Evolutionary conservation across 2,329 filamentous ascomycete species (phyloP).

Genomic region (Ceratocystis destructans): DNA sequence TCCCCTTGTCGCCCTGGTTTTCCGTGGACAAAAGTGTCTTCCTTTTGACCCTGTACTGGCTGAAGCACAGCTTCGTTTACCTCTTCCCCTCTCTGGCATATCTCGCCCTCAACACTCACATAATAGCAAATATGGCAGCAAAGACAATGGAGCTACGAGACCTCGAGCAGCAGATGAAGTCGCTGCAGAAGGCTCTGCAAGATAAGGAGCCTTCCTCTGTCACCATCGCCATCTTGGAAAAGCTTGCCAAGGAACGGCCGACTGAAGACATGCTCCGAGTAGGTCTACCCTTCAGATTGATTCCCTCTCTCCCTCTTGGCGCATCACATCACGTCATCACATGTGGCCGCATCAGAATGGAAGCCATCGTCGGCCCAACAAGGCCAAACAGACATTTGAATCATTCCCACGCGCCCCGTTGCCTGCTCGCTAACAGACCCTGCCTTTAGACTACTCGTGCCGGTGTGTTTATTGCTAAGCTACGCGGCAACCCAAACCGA

Average conservation of each 20-base stretch:
- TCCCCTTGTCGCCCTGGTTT: neutral
- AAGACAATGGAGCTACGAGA: conserved; percentile 63
- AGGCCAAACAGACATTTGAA: neutral
- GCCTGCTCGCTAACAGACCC: neutral
- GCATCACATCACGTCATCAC: neutral
- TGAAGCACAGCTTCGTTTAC: neutral
- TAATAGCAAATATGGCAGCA: conserved; percentile 13
- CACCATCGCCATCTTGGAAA: conserved; percentile 60
- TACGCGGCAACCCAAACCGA: conserved; percentile 62
- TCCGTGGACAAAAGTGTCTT: too few relatives aligned
- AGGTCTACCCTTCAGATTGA: conserved; percentile 26
- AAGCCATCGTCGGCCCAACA: neutral
- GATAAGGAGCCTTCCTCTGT: conserved; percentile 61
- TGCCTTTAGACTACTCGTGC: conserved; percentile 60
- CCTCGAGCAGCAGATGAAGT: conserved; percentile 62
- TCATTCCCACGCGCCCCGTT: neutral
- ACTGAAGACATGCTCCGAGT: conserved; percentile 82
- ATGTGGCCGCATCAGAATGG: neutral
- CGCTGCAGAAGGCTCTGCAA: conserved; percentile 63
- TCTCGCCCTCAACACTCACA: neutral
- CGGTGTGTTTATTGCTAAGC: conserved; percentile 76
- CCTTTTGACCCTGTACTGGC: too few relatives aligned
- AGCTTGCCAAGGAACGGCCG: conserved; percentile 68
- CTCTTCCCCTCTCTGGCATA: neutral
- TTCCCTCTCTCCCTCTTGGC: neutral